A percentile compares a stretch with the other conserved stretches of the same genome.
Evolutionary conservation across 2,329 filamentous ascomycete species (phyloP).

Genomic region (Fusarium chaquense): DNA sequence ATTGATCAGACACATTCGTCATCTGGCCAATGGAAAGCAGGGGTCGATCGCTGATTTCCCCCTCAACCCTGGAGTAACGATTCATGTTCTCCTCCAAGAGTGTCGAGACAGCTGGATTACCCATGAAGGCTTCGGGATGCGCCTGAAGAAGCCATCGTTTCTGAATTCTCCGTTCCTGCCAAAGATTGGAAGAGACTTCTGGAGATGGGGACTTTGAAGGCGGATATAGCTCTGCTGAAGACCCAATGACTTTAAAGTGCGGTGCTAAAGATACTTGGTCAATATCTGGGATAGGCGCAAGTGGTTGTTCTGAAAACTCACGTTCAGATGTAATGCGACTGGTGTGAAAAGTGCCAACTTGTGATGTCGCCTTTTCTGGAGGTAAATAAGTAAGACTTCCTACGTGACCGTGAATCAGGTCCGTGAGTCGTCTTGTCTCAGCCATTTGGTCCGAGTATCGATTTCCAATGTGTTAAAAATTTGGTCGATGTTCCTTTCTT

Average conservation of each 20-base stretch:
- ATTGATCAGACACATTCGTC: conserved; percentile 54
- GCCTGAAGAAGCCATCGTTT: conserved; percentile 63
- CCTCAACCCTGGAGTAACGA: conserved; percentile 48
- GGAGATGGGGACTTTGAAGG: conserved; percentile 48
- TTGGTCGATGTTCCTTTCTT: conserved; percentile 48
- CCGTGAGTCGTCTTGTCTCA: conserved; percentile 51
- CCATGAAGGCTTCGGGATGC: conserved; percentile 63
- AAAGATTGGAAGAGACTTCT: conserved; percentile 44
- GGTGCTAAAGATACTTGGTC: conserved; percentile 44
- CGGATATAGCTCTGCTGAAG: conserved; percentile 52
- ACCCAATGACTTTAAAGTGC: conserved; percentile 50
- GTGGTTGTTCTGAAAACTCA: conserved; percentile 38
- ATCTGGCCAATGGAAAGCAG: conserved; percentile 70
- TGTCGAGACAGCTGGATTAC: conserved; percentile 50
- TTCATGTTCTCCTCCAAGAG: conserved; percentile 55
- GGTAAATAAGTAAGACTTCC: conserved; percentile 52
- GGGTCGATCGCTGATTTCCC: conserved; percentile 37
- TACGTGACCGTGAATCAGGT: conserved; percentile 52
- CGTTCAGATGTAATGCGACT: conserved; percentile 47
- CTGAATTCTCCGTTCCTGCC: conserved; percentile 53
- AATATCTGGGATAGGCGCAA: conserved; percentile 11
- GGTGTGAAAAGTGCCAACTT: conserved; percentile 50
- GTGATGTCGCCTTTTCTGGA: conserved; percentile 35
- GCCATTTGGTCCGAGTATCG: conserved; percentile 53
- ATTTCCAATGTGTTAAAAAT: conserved; percentile 48